Evolutionary conservation across 495 filamentous ascomycete species (phyloP).

Genomic region (Annulohypoxylon stygium): DNA sequence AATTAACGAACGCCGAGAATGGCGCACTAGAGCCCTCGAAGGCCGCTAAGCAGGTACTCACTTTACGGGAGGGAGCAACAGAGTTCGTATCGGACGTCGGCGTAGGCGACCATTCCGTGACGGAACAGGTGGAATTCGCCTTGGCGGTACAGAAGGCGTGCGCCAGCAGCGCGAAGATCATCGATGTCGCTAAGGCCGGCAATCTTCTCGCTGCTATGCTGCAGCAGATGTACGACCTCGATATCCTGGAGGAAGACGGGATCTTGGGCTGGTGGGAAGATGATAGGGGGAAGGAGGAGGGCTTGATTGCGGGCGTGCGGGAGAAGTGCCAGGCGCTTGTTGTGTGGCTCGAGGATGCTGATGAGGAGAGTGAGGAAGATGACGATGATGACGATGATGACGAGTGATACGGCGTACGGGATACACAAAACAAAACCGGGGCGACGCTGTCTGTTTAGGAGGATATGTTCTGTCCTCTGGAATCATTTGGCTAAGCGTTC

Average conservation of each 20-base stretch:
- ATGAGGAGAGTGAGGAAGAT: constrained; percentile 81
- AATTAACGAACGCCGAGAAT: constrained; percentile 72
- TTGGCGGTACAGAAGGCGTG: constrained; percentile 85
- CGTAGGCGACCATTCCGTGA: constrained; percentile 60
- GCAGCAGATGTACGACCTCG: constrained; percentile 85
- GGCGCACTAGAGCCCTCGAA: constrained; percentile 67
- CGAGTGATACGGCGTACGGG: constrained; percentile 23
- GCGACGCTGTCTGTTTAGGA: background rate
- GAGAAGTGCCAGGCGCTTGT: constrained; percentile 82
- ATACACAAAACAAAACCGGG: background rate
- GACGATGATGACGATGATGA: constrained; percentile 34
- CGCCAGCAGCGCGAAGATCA: constrained; percentile 66
- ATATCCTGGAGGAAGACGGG: constrained; percentile 90
- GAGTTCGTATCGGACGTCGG: constrained; percentile 67
- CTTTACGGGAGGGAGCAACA: constrained; percentile 58
- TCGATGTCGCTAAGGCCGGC: constrained; percentile 62
- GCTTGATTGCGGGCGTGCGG: constrained; percentile 77
- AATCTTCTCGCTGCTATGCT: constrained; percentile 78
- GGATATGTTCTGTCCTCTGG: background rate
- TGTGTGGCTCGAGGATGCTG: constrained; percentile 85
- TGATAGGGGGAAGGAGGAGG: constrained; percentile 69
- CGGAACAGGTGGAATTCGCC: constrained; percentile 84
- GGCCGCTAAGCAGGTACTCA: constrained; percentile 72
- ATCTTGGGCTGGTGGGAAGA: constrained; percentile 91
- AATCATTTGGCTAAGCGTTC: background rate